Evolutionary conservation across 2,329 filamentous ascomycete genomes (phyloP).

Genomic region (Penicillium fuscoglaucum): DNA sequence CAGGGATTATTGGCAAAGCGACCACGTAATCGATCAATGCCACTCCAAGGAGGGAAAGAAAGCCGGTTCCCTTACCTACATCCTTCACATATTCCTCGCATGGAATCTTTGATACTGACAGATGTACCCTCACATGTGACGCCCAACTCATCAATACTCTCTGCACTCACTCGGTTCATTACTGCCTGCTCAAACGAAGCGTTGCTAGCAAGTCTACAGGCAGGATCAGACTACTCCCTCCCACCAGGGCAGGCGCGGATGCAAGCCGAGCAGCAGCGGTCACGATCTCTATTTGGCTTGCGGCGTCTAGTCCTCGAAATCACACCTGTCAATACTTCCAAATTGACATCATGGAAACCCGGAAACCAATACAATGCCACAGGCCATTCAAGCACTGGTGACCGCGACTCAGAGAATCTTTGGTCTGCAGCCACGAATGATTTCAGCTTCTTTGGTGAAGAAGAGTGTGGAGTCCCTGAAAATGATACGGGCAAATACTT

Average conservation of each 20-base stretch:
- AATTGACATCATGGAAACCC: slow-evolving; percentile 39
- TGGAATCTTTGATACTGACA: slow-evolving; percentile 58
- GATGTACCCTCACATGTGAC: slow-evolving; percentile 53
- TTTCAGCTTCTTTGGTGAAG: slow-evolving; percentile 62
- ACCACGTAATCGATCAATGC: slow-evolving; percentile 33
- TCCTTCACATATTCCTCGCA: slow-evolving; percentile 55
- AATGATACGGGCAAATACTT: slow-evolving; percentile 47
- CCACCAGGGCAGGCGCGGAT: slow-evolving; percentile 57
- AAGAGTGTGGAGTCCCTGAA: slow-evolving; percentile 54
- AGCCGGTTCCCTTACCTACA: slow-evolving; percentile 46
- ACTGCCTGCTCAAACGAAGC: slow-evolving; percentile 58
- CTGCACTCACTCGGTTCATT: slow-evolving; percentile 55
- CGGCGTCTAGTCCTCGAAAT: slow-evolving; percentile 59
- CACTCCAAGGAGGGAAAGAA: slow-evolving; percentile 30
- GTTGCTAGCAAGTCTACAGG: slow-evolving; percentile 53
- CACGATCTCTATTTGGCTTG: slow-evolving; percentile 56
- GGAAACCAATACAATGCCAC: slow-evolving; percentile 49
- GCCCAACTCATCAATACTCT: slow-evolving; percentile 43
- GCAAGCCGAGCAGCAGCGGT: slow-evolving; percentile 50
- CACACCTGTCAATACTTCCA: slow-evolving; percentile 34
- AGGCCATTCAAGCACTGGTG: slow-evolving; percentile 58
- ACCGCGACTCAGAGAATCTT: slow-evolving; percentile 59
- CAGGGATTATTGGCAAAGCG: slow-evolving; percentile 42
- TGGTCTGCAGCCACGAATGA: slow-evolving; percentile 61
- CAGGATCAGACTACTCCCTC: slow-evolving; percentile 57